Conservation (phyloP, 768 basidiomycete genomes). For the Mycena alexandri region DNA sequence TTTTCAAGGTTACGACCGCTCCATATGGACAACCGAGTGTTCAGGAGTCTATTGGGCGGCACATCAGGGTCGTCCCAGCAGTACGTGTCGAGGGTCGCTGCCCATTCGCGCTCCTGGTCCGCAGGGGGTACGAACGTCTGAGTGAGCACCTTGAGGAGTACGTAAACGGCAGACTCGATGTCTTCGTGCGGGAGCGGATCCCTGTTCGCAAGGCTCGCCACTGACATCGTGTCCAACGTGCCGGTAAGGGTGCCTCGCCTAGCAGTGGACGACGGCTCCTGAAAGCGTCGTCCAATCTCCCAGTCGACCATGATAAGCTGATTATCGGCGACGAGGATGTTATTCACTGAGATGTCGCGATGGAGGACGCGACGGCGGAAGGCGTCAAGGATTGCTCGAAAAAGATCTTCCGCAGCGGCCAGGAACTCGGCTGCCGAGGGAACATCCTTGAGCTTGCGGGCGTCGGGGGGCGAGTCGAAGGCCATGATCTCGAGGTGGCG, state of each 20-base stretch:
- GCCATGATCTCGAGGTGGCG: slow-evolving; percentile 24
- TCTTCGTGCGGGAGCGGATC: slow-evolving; percentile 31
- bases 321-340: not conserved
- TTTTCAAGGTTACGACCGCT: not conserved
- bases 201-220: slow-evolving; percentile 1
- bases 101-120: slow-evolving; percentile 16
- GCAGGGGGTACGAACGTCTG: slow-evolving; percentile 24
- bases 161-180: slow-evolving; percentile 29
- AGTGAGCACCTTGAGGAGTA: slow-evolving; percentile 27
- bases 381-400: slow-evolving; percentile 11
- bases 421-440: slow-evolving; percentile 13
- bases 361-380: slow-evolving; percentile 20
- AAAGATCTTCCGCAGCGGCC: slow-evolving; percentile 12
- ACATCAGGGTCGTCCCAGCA: slow-evolving; percentile 23
- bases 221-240: slow-evolving; percentile 29
- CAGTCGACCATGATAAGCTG: not conserved
- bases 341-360: not conserved
- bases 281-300: slow-evolving; percentile 2
- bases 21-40: slow-evolving; percentile 12
- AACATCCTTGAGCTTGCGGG: slow-evolving; percentile 8
- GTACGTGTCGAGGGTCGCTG: not conserved
- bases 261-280: not conserved
- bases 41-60: not conserved
- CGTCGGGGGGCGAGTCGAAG: slow-evolving; percentile 11
- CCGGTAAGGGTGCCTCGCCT: slow-evolving; percentile 16